phyloP scores from a whole-genome alignment of 495 filamentous ascomycete genomes.

The Penicillium lagena region DNA sequence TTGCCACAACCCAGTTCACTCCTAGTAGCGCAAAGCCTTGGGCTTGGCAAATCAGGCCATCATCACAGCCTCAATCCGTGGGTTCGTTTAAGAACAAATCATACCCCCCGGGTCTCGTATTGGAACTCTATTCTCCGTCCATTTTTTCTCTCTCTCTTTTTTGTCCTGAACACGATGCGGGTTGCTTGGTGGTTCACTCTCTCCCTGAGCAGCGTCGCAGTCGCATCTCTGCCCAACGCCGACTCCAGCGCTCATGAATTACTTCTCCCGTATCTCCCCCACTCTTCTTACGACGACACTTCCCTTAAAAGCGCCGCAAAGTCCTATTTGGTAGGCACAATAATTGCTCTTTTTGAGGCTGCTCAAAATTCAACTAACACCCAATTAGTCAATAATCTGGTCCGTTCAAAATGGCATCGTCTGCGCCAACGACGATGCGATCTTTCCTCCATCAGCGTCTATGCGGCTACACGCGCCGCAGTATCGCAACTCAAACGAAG shows the following conservation, averaged over 20 bases:
- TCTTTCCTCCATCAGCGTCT: conserved; percentile 34
- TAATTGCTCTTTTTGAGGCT: neutral
- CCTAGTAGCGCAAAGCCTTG: too few species aligned
- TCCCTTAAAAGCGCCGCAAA: neutral
- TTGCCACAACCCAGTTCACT: too few species aligned
- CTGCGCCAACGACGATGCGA: conserved; percentile 32
- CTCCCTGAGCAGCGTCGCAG: conserved; percentile 6
- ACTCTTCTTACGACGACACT: too few species aligned
- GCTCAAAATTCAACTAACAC: neutral
- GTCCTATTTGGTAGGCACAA: conserved; percentile 18
- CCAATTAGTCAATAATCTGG: conserved; percentile 30
- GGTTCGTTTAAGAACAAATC: too few species aligned
- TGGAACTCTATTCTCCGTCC: neutral
- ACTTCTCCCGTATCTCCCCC: conserved; percentile 16
- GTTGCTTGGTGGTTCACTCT: conserved; percentile 5
- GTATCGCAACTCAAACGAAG: conserved; percentile 7
- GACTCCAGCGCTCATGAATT: conserved; percentile 14
- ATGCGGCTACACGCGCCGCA: conserved; percentile 26
- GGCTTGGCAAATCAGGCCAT: too few species aligned
- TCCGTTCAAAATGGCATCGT: conserved; percentile 31
- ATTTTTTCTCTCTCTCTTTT: neutral
- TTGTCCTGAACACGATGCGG: conserved; percentile 10
- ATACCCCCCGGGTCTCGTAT: too few species aligned
- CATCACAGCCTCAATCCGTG: too few species aligned
- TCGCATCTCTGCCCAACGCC: conserved; percentile 9